A percentile compares a stretch with the other conserved stretches of the same genome.
Evolutionary conservation across 805 yeast genomes (phyloP).

Genomic region (Candida pseudofarinosa): DNA sequence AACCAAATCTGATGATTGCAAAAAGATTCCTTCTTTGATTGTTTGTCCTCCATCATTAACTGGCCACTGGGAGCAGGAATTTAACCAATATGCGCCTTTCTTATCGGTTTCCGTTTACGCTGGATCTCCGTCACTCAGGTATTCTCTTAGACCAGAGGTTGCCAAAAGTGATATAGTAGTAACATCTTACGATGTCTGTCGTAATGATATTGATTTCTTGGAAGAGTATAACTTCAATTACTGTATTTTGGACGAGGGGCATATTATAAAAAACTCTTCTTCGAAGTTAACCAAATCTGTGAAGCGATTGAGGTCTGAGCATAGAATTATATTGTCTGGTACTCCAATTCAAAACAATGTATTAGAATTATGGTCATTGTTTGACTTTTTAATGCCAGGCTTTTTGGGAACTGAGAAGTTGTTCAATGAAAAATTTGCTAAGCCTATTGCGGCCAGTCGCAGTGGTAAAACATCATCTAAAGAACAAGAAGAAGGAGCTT

Average conservation of each 20-base stretch:
- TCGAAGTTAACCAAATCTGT: constrained; percentile 89
- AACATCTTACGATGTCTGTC: constrained; percentile 92
- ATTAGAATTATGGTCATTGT: constrained; percentile 93
- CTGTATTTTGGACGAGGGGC: constrained; percentile 97
- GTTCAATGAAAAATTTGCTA: constrained; percentile 94
- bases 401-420: constrained; percentile 91
- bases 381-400: constrained; percentile 98
- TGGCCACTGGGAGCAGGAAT: constrained; percentile 98
- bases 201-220: constrained; percentile 78
- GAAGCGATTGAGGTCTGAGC: constrained; percentile 77
- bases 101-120: constrained; percentile 81
- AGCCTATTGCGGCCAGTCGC: constrained; percentile 93
- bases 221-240: constrained; percentile 72
- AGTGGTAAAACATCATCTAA: constrained; percentile 83
- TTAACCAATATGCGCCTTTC: constrained; percentile 84
- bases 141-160: constrained; percentile 50
- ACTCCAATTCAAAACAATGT: constrained; percentile 98
- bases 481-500: constrained; percentile 95
- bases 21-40: constrained; percentile 78
- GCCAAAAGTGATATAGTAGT: constrained; percentile 74
- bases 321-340: constrained; percentile 87
- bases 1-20: constrained; percentile 59
- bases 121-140: constrained; percentile 81
- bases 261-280: constrained; percentile 86
- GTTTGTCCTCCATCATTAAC: constrained; percentile 97